Evolutionary conservation across 2,329 filamentous ascomycete genomes (phyloP).

Genomic region (Thelonectria olida): DNA sequence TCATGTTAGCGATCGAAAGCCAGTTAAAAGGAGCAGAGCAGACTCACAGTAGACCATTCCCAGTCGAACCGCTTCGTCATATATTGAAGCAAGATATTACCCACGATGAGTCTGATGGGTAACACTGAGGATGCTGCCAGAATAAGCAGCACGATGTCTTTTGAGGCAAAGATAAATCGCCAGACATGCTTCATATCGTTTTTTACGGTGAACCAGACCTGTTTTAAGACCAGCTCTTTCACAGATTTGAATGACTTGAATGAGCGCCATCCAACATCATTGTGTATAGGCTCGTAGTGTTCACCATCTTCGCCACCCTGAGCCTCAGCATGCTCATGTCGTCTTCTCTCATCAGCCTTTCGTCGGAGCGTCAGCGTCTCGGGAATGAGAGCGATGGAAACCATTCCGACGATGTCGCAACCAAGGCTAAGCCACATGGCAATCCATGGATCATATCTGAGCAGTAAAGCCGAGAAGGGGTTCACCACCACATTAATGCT

Average conservation of each 20-base stretch:
- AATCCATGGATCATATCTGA: slow-evolving; percentile 51
- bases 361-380: slow-evolving; percentile 53
- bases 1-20: background rate
- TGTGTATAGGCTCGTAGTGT: background rate
- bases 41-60: slow-evolving; percentile 53
- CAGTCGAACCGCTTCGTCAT: slow-evolving; percentile 60
- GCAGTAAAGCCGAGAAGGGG: slow-evolving; percentile 52
- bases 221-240: slow-evolving; percentile 28
- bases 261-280: background rate
- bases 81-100: slow-evolving; percentile 59
- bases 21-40: accelerated
- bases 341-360: slow-evolving; percentile 38
- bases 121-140: slow-evolving; percentile 41
- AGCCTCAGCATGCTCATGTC: background rate
- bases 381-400: slow-evolving; percentile 47
- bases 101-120: slow-evolving; percentile 43
- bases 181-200: slow-evolving; percentile 48
- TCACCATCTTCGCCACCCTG: slow-evolving; percentile 4
- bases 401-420: slow-evolving; percentile 40
- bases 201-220: slow-evolving; percentile 38
- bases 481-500: slow-evolving; percentile 50
- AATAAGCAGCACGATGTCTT: slow-evolving; percentile 49
- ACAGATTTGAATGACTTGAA: slow-evolving; percentile 1
- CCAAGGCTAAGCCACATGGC: slow-evolving; percentile 48
- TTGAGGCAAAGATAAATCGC: slow-evolving; percentile 52